Evolutionary conservation across 1,284 basidiomycete species (phyloP), one percentile per base, ranked within the genome.

Genomic region (Ganoderma lingzhi): DNA sequence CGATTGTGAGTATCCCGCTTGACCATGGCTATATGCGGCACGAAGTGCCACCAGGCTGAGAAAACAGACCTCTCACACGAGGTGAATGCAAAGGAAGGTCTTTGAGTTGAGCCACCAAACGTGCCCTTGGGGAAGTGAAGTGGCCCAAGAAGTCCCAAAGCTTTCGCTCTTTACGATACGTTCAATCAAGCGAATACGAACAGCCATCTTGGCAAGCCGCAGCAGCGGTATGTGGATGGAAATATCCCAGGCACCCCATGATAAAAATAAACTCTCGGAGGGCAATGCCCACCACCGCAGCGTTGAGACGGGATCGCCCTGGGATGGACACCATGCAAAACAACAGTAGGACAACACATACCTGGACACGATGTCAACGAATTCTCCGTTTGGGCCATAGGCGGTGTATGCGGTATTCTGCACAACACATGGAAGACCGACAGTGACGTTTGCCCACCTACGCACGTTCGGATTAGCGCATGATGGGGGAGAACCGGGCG

Each of bases 361-460:
- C 87, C 93, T 87, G 64, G 93, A 95, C 3, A 94, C 89, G 65
- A 95, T 90, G 78, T 93, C 89, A 59, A 91, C 86, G 72, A 90
- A 94, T 76, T 91, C 88, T 2, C 84, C 84, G 62, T 77, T 79
- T 3, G 82, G 74, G 1, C 85, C 84, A 76, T 93, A 94, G 0
- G 88, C 91, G 59, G 88, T 90, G 78, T 93, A 96, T 2, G 88
- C 86, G 0, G 89, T 93, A 79, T 96, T 96, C 78, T 96, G 93
- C 30, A 91, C 85, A 1, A 85, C 80, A 75, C 95, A 96, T n/a
- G 81, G 68, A 66, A 86, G 82, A 5, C 90, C 90, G 6, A 87
- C 78, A 0, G 92, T 92, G 19, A 85, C 87, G 76, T 95, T 93
- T 14, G 93, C 90, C 85, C 87, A 94, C 86, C 93, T 94, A 35